Evolutionary conservation across 1,284 basidiomycete species (phyloP).

Genomic region (Heterobasidion annosum): DNA sequence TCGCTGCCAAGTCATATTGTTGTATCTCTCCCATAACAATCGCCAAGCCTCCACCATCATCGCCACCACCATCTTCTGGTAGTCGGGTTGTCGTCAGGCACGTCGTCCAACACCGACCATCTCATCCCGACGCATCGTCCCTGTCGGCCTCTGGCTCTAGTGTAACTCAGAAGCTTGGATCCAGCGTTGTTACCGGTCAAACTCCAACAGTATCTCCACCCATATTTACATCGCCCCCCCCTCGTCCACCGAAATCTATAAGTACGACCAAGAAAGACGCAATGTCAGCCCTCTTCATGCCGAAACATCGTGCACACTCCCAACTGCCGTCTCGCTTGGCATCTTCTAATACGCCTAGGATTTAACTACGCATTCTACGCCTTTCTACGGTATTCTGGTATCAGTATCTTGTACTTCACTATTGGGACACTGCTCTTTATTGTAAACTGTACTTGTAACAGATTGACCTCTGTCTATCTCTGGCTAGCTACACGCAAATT

Average conservation of each 20-base stretch:
- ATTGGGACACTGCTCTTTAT: neutral
- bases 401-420: neutral
- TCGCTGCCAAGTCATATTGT: conserved; percentile 32
- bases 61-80: conserved; percentile 17
- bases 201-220: neutral
- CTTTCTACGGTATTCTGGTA: neutral
- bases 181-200: neutral
- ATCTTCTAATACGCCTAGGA: conserved; percentile 9
- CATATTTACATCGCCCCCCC: neutral
- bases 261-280: conserved; percentile 44
- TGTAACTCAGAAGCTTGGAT: neutral
- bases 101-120: conserved; percentile 14
- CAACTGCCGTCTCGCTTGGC: conserved; percentile 34
- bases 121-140: conserved; percentile 9
- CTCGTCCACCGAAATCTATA: neutral
- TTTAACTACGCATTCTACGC: conserved; percentile 4
- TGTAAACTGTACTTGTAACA: neutral
- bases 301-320: conserved; percentile 60
- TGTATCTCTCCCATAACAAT: conserved; percentile 26
- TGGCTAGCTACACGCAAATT: no score
- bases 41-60: conserved; percentile 23
- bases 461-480: neutral
- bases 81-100: conserved; percentile 21
- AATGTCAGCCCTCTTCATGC: conserved; percentile 62
- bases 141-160: neutral